Base-by-base conservation (phyloP, 306 rosid genomes). In the Cicer pinnatifidum region DNA sequence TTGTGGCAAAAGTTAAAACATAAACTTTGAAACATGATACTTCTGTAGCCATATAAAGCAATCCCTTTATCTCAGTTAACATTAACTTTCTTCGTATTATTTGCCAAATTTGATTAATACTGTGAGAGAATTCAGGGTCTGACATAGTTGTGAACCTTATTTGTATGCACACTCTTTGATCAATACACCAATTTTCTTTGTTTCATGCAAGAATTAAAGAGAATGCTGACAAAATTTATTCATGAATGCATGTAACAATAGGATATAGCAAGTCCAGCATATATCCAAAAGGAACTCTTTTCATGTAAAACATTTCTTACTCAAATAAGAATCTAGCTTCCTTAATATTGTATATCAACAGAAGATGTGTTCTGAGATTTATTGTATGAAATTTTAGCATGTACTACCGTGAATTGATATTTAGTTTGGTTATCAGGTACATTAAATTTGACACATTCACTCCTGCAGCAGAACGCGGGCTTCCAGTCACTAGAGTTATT, bases 381-480 rank as follows among this genome's bases (percentile, higher is more conserved):
- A 46, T 15, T 19, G 62, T 66, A 72, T 71, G 56, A 65, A 73
- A 47, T 63, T 23, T 71, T 37, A 66, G 70, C 77, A 65, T 61
- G 39, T 60, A 37, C 73, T 45, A 44, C 71, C 54, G 43, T 78
- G 67, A 75, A 71, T 73, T 87, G 54, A 90, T 78, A 58, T 72
- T 40, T 69, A 72, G 79, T 80, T 47, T 89, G 81, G 78, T 79
- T 71, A 73, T 80, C 86, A 95, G 99, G 99, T 95, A 95, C 86
- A 79, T 90, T 85, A 95, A 95, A 89, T 91, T 95, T 87, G 99
- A 95, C 84, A 95, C 97, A 43, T 95, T 91, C 97, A 90, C 93
- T 72, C 97, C 99, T 73, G 99, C 99, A 73, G 97, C 15, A 17
- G 99, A 95, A 76, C 91, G 92, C 1, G 99, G 99, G 46, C 89